Conservation (phyloP, 148 eudicot genomes). For the Beta vulgaris region DNA sequence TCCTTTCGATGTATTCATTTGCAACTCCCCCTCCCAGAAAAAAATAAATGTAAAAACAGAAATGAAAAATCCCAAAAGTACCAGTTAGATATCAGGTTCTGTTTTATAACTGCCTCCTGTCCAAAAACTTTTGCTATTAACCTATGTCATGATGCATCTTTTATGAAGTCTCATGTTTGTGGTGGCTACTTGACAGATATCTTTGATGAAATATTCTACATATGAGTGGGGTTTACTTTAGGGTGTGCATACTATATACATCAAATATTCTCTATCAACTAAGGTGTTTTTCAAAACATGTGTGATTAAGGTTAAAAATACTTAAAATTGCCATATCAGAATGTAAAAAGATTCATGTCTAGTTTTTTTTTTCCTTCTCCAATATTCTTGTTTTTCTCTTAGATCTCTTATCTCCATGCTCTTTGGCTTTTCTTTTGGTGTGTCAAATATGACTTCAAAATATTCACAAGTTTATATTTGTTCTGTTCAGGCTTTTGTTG, state of each 20-base stretch:
- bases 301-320: no score
- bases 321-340: neutral
- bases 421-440: neutral
- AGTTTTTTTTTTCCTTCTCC: neutral
- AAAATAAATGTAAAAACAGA: neutral
- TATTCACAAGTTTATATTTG: neutral
- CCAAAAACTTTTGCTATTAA: neutral
- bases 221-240: neutral
- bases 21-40: neutral
- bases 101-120: neutral
- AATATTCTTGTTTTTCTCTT: no score
- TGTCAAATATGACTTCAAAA: neutral
- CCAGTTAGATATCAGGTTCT: neutral
- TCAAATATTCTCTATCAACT: no score
- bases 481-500: conserved; percentile 83
- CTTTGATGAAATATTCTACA: neutral
- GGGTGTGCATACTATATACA: no score
- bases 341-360: neutral
- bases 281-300: no score
- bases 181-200: neutral
- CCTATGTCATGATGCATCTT: neutral
- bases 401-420: neutral
- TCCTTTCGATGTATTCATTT: no score
- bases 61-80: neutral
- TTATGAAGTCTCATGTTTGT: neutral